These are phyloP conservation scores for Kwoniella dendrophila DNA, from an alignment of 768 basidiomycete genomes.

Conservation along the genomic window DNA sequence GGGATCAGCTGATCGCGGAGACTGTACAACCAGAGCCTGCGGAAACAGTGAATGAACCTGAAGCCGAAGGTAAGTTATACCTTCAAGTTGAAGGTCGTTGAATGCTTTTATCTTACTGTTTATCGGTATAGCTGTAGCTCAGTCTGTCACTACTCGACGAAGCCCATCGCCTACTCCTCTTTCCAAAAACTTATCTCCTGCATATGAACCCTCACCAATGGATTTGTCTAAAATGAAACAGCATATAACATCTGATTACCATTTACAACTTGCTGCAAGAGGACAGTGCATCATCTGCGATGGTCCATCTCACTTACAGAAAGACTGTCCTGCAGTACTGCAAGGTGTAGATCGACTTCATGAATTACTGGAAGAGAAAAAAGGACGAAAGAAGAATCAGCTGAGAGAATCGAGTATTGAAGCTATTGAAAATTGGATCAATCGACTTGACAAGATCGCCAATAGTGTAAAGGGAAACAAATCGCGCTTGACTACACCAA, in stretches of 20 bases:
- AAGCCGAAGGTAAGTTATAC: no score
- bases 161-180: no score
- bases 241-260: conserved; percentile 6
- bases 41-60: no score
- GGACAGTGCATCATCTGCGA: conserved; percentile 32
- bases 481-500: background rate
- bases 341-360: conserved; percentile 20
- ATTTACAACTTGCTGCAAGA: background rate
- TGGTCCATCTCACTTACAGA: conserved; percentile 31
- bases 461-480: conserved; percentile 20
- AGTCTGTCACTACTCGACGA: no score
- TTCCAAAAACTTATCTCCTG: no score
- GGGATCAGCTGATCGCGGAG: no score
- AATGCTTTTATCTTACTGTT: no score
- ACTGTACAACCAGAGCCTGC: no score
- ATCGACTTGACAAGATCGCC: conserved; percentile 19
- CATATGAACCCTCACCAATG: background rate
- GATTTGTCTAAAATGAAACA: background rate
- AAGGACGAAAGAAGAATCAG: conserved; percentile 3
- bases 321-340: conserved; percentile 40
- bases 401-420: conserved; percentile 6
- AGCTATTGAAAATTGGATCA: conserved; percentile 33
- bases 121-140: no score
- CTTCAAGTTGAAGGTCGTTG: no score
- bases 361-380: conserved; percentile 17